These are phyloP conservation scores for Aspergillus glaucus DNA, from an alignment of 2,329 filamentous ascomycete species.

Conservation along the genomic window DNA sequence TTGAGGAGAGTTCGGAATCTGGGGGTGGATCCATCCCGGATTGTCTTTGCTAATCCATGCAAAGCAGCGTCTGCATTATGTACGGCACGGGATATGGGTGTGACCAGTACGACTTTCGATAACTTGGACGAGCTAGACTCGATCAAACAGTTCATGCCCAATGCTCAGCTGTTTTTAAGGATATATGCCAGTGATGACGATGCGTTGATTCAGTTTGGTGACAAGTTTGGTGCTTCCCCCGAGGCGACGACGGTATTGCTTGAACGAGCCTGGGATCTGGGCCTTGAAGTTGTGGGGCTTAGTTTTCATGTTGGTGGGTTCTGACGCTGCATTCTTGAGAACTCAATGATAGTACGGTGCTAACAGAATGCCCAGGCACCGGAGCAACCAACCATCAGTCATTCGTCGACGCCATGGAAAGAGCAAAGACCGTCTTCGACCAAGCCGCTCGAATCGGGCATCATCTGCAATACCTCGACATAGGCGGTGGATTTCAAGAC, in stretches of 20 bases:
- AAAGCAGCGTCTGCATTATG: constrained; percentile 15
- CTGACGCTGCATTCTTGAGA: neutral
- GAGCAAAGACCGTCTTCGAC: constrained; percentile 12
- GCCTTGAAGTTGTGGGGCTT: constrained; percentile 19
- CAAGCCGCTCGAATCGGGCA: constrained; percentile 11
- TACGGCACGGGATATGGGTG: constrained; percentile 12
- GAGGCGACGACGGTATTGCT: constrained; percentile 14
- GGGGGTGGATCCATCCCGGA: constrained; percentile 17
- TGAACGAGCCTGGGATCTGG: constrained; percentile 14
- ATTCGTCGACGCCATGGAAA: constrained; percentile 13
- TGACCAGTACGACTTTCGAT: constrained; percentile 20
- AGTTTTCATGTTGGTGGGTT: constrained; percentile 24
- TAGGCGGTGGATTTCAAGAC: constrained; percentile 22
- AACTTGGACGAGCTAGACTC: constrained; percentile 22
- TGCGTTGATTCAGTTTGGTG: constrained; percentile 1
- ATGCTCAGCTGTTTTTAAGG: constrained; percentile 17
- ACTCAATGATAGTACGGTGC: neutral
- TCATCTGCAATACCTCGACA: constrained; percentile 15
- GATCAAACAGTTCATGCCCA: constrained; percentile 15
- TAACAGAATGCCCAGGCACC: constrained; percentile 6
- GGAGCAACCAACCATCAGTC: constrained; percentile 12
- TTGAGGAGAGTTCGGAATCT: constrained; percentile 15
- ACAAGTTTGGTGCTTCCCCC: constrained; percentile 16
- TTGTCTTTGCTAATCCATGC: constrained; percentile 24
- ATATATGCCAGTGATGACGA: constrained; percentile 4